Evolutionary conservation across 2,329 filamentous ascomycete species (phyloP).

Genomic region (Claviceps arundinis): DNA sequence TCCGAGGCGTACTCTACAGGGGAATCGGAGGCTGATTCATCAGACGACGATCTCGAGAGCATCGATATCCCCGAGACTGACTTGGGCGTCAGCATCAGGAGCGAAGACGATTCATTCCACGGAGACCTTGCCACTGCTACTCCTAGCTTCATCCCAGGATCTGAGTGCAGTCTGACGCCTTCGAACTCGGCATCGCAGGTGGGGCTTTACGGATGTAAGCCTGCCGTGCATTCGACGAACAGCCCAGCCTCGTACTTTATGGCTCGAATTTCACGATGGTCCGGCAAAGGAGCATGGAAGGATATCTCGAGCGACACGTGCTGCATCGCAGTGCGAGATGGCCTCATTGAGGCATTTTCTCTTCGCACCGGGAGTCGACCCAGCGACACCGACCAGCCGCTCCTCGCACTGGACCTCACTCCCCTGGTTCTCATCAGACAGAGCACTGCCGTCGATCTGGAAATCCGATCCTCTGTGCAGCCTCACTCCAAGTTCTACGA

Average conservation of each 20-base stretch:
- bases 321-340: constrained; percentile 42
- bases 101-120: constrained; percentile 9
- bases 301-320: constrained; percentile 39
- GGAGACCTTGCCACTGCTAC: constrained; percentile 18
- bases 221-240: constrained; percentile 13
- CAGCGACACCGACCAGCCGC: constrained; percentile 27
- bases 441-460: constrained; percentile 85
- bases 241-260: constrained; percentile 34
- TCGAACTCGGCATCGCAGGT: constrained; percentile 75
- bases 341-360: constrained; percentile 44
- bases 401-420: constrained; percentile 71
- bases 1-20: constrained; percentile 39
- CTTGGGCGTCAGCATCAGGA: constrained; percentile 42
- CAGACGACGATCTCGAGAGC: constrained; percentile 45
- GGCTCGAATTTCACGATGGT: constrained; percentile 49
- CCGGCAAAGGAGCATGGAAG: constrained; percentile 47
- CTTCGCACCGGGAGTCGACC: constrained; percentile 19
- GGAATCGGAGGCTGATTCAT: constrained; percentile 33
- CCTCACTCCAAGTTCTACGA: constrained; percentile 53
- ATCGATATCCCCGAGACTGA: constrained; percentile 46
- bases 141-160: constrained; percentile 28
- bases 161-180: constrained; percentile 54
- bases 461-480: constrained; percentile 77
- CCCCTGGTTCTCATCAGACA: constrained; percentile 81
- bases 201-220: constrained; percentile 36